A percentile compares a stretch with the other conserved stretches of the same genome.
These are phyloP conservation scores for Hanseniaspora occidentalis DNA, from an alignment of 805 yeast species.

Conservation along the genomic window DNA sequence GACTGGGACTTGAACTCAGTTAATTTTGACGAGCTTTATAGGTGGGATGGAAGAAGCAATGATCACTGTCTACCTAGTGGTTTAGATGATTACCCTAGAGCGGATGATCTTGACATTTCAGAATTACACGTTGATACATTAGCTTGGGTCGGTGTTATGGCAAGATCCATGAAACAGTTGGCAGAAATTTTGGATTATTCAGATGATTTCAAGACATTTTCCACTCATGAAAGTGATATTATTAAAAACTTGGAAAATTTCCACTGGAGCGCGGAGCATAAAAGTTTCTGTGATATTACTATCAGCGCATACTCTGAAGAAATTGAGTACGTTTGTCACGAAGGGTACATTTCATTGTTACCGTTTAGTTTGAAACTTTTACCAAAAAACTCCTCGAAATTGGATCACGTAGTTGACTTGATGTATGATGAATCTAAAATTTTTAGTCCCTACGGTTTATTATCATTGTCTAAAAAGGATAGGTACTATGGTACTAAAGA, in stretches of 20 bases:
- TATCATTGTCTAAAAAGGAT: constrained; percentile 66
- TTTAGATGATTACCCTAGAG: constrained; percentile 89
- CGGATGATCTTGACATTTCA: constrained; percentile 66
- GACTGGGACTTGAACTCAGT: constrained; percentile 12
- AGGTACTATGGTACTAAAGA: constrained; percentile 62
- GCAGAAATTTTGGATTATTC: constrained; percentile 47
- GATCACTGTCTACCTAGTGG: constrained; percentile 88
- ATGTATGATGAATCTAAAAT: constrained; percentile 60
- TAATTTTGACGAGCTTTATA: constrained; percentile 51
- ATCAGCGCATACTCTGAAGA: constrained; percentile 57
- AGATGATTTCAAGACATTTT: constrained; percentile 47
- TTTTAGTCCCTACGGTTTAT: constrained; percentile 68
- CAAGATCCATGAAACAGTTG: constrained; percentile 64
- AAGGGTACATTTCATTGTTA: constrained; percentile 77
- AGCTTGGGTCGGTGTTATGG: constrained; percentile 91
- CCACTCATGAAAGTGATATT: constrained; percentile 41
- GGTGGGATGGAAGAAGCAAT: constrained; percentile 89
- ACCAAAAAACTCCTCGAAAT: constrained; percentile 32
- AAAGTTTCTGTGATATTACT: constrained; percentile 72
- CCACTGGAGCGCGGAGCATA: constrained; percentile 66
- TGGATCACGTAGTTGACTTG: constrained; percentile 40
- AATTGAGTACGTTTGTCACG: constrained; percentile 65
- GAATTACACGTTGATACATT: constrained; percentile 84
- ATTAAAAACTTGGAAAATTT: constrained; percentile 51
- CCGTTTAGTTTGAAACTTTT: constrained; percentile 72